phyloP scores from a whole-genome alignment of 1,139 yeast species.

The Geotrichum australiense region DNA sequence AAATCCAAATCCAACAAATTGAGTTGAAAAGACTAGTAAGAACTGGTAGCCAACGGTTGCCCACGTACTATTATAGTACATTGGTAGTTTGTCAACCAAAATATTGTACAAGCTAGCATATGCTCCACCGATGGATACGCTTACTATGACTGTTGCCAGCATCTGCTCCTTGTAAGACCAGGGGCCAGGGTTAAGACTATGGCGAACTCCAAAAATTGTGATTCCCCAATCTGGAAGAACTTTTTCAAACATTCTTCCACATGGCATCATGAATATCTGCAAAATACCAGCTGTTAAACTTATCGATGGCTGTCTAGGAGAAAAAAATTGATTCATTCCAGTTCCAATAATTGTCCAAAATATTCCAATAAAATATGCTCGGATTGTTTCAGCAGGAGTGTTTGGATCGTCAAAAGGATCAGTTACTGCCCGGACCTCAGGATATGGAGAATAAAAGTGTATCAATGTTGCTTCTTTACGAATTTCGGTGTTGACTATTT shows the following conservation, averaged over 20 bases:
- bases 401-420: constrained; percentile 42
- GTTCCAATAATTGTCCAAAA: constrained; percentile 51
- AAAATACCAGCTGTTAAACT: constrained; percentile 41
- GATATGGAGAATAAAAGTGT: constrained; percentile 41
- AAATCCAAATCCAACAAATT: constrained; percentile 47
- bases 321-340: too few species aligned
- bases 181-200: constrained; percentile 49
- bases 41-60: constrained; percentile 40
- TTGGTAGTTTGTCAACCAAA: constrained; percentile 34
- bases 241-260: constrained; percentile 39
- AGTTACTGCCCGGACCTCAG: constrained; percentile 44
- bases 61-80: constrained; percentile 36
- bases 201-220: constrained; percentile 34
- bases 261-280: constrained; percentile 49
- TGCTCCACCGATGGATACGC: constrained; percentile 19
- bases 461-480: constrained; percentile 42
- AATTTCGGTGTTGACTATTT: constrained; percentile 28
- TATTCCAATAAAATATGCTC: constrained; percentile 48
- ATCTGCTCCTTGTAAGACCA: constrained; percentile 67
- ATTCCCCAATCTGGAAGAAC: constrained; percentile 44
- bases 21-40: constrained; percentile 40
- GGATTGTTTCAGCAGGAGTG: constrained; percentile 41
- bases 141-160: constrained; percentile 39
- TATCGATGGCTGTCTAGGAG: constrained; percentile 48
- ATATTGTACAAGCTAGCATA: constrained; percentile 38